Conservation (phyloP, 306 rosid species). For the Glycine soja region DNA sequence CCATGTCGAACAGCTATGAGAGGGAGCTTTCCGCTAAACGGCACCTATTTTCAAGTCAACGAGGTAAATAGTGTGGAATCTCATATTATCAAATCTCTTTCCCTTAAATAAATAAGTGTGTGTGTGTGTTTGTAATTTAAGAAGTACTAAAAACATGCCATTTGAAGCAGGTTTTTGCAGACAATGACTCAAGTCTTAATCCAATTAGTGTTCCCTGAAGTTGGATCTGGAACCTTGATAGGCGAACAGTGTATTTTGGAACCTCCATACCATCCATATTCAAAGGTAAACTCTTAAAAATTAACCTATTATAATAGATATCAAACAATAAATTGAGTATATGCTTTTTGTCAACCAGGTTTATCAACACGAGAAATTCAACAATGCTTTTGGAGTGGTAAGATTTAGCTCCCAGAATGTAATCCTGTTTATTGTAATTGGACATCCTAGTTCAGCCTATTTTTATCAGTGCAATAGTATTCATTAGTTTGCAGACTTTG, state of each 20-base stretch:
- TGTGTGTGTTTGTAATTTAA: neutral
- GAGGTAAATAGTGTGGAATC: slow-evolving; percentile 62
- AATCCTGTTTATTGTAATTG: slow-evolving; percentile 24
- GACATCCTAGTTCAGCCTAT: neutral
- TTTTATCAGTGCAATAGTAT: neutral
- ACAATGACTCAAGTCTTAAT: slow-evolving; percentile 59
- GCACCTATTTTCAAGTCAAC: slow-evolving; percentile 94
- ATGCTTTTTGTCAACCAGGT: slow-evolving; percentile 58
- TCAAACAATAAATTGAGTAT: slow-evolving; percentile 16
- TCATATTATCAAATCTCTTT: slow-evolving; percentile 10
- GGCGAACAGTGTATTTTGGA: slow-evolving; percentile 71
- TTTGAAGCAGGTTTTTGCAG: slow-evolving; percentile 61
- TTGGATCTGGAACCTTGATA: slow-evolving; percentile 65
- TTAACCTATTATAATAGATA: neutral
- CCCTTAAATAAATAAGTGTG: neutral
- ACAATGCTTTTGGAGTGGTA: slow-evolving; percentile 91
- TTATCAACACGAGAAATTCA: slow-evolving; percentile 78
- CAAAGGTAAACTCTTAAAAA: slow-evolving; percentile 59
- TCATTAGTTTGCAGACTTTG: neutral
- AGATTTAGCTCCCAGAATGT: slow-evolving; percentile 26
- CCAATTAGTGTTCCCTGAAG: slow-evolving; percentile 66
- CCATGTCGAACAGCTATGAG: slow-evolving; percentile 96
- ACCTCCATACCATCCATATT: slow-evolving; percentile 66
- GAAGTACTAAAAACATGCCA: slow-evolving; percentile 23
- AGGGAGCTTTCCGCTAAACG: slow-evolving; percentile 93